Conservation (phyloP, 768 basidiomycete genomes). For the Russula vinacea region DNA sequence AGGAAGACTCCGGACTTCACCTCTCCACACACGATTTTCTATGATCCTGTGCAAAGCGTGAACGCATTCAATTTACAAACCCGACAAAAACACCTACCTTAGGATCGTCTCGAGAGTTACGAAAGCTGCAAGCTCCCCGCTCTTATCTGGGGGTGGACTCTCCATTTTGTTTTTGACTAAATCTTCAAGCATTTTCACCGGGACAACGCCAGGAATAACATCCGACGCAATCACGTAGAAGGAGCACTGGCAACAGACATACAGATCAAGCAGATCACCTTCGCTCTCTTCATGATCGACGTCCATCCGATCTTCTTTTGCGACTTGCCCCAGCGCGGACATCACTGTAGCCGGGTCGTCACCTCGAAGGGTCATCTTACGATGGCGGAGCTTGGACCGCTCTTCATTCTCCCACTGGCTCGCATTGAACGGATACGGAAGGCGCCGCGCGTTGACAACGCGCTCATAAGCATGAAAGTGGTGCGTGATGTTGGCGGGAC, state of each 20-base stretch:
- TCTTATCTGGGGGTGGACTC: slow-evolving; percentile 56
- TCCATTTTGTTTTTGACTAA: slow-evolving; percentile 58
- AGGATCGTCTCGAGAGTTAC: slow-evolving; percentile 64
- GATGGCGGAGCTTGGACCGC: slow-evolving; percentile 51
- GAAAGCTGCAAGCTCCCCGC: slow-evolving; percentile 52
- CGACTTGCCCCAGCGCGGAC: slow-evolving; percentile 25
- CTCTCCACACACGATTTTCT: slow-evolving; percentile 73
- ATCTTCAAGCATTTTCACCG: slow-evolving; percentile 57
- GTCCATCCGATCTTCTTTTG: slow-evolving; percentile 36
- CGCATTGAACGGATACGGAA: slow-evolving; percentile 58
- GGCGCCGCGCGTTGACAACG: slow-evolving; percentile 65
- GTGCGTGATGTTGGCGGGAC: slow-evolving; percentile 59
- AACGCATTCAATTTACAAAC: slow-evolving; percentile 8
- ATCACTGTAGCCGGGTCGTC: slow-evolving; percentile 9
- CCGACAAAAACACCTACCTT: slow-evolving; percentile 45
- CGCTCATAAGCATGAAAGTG: slow-evolving; percentile 76
- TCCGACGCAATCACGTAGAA: slow-evolving; percentile 67
- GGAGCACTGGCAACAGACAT: slow-evolving; percentile 82
- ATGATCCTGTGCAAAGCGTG: slow-evolving; percentile 50
- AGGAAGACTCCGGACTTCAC: slow-evolving; percentile 57
- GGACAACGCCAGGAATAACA: slow-evolving; percentile 71
- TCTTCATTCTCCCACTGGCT: slow-evolving; percentile 57
- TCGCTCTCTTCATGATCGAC: slow-evolving; percentile 39
- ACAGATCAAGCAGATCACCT: slow-evolving; percentile 67
- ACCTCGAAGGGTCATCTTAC: slow-evolving; percentile 44